Percentiles rank a stretch among this genome's conserved stretches.
These are phyloP conservation scores for Backusella liffmaniae DNA, from an alignment of 192 early-diverging fungal species.

Conservation along the genomic window DNA sequence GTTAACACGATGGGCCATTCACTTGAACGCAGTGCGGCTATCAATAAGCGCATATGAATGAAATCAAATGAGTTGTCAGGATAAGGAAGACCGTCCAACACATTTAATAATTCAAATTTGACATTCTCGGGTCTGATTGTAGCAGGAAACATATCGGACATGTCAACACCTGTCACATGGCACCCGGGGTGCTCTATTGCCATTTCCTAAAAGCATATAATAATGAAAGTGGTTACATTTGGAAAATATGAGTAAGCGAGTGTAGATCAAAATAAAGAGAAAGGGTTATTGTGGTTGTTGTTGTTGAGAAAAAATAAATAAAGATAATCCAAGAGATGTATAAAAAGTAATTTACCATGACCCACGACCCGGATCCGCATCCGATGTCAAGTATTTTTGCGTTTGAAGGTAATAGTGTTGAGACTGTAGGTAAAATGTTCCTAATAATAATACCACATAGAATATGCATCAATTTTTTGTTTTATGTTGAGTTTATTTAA, in stretches of 20 bases:
- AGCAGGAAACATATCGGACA: constrained; percentile 37
- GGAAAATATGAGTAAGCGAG: background rate
- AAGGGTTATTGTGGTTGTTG: background rate
- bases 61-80: constrained; percentile 36
- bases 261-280: background rate
- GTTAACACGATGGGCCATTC: constrained; percentile 27
- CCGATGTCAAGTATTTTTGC: constrained; percentile 36
- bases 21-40: constrained; percentile 14
- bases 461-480: background rate
- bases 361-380: constrained; percentile 42
- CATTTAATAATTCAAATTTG: constrained; percentile 26
- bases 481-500: constrained; percentile 10
- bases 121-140: constrained; percentile 38
- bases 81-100: constrained; percentile 32
- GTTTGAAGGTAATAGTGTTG: background rate
- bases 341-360: constrained; percentile 18
- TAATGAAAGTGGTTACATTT: background rate
- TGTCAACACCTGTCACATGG: constrained; percentile 36
- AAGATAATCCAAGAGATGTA: too few species aligned
- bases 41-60: constrained; percentile 37
- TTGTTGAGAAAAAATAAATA: background rate
- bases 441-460: background rate
- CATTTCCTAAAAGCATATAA: constrained; percentile 31
- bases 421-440: constrained; percentile 2
- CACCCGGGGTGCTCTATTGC: constrained; percentile 29